These are phyloP conservation scores for Fusarium vanettenii DNA, from an alignment of 2,329 filamentous ascomycete genomes.

Conservation along the genomic window DNA sequence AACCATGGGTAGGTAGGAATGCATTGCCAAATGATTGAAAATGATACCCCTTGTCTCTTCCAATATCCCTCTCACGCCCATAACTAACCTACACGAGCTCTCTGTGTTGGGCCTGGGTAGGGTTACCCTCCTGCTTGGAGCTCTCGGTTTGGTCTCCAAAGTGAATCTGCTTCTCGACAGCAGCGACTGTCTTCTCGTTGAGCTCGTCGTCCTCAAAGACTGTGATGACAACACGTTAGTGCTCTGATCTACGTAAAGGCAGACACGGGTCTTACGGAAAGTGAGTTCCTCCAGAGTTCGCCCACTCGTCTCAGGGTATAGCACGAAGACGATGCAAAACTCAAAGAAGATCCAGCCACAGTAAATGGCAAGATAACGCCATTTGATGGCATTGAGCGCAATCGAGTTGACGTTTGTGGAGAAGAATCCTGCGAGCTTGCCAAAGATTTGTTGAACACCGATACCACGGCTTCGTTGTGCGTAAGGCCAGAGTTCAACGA, in stretches of 20 bases:
- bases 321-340: constrained; percentile 73
- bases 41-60: neutral
- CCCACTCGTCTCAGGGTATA: constrained; percentile 85
- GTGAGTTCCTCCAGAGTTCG: constrained; percentile 77
- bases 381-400: constrained; percentile 52
- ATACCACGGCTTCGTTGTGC: constrained; percentile 68
- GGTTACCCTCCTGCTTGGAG: neutral
- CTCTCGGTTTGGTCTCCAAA: constrained; percentile 31
- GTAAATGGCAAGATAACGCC: constrained; percentile 58
- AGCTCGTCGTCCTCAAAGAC: constrained; percentile 55
- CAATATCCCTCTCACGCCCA: neutral
- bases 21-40: neutral
- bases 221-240: constrained; percentile 34
- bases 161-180: constrained; percentile 53
- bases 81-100: constrained; percentile 17
- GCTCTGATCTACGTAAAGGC: neutral
- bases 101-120: constrained; percentile 9
- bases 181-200: constrained; percentile 52
- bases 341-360: constrained; percentile 57
- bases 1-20: neutral
- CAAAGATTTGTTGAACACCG: constrained; percentile 67
- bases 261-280: constrained; percentile 50
- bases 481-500: constrained; percentile 71
- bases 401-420: constrained; percentile 59
- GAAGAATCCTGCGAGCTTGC: constrained; percentile 55